phyloP scores from a whole-genome alignment of 1,284 basidiomycete genomes.

The Serendipita sp. region DNA sequence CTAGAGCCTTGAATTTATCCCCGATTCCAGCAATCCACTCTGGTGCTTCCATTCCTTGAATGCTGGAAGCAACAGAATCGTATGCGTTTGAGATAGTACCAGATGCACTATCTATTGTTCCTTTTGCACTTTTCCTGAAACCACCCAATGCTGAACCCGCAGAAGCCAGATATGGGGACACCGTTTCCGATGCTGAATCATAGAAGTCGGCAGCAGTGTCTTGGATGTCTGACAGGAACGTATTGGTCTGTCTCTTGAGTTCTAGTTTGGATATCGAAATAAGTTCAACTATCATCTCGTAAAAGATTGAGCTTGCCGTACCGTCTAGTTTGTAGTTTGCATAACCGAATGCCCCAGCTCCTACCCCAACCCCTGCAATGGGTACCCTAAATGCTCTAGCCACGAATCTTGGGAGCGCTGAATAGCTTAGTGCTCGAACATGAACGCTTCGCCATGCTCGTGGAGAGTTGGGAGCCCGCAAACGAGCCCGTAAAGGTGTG shows the following conservation, averaged over 20 bases:
- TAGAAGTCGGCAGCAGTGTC: conserved; percentile 54
- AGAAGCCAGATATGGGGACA: conserved; percentile 9
- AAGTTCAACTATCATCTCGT: neutral
- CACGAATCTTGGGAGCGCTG: conserved; percentile 69
- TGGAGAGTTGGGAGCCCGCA: neutral
- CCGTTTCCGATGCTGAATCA: conserved; percentile 44
- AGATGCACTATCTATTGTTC: conserved; percentile 4
- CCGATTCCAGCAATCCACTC: conserved; percentile 10
- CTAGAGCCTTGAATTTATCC: neutral
- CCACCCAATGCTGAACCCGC: conserved; percentile 8
- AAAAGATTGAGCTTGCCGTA: conserved; percentile 23
- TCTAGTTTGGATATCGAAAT: conserved; percentile 28
- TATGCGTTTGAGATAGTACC: neutral
- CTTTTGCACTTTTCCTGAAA: neutral
- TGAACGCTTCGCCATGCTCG: conserved; percentile 29
- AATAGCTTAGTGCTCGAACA: conserved; percentile 65
- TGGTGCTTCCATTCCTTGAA: conserved; percentile 7
- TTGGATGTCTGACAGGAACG: conserved; percentile 49
- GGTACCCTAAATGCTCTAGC: conserved; percentile 74
- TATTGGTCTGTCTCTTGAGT: conserved; percentile 49
- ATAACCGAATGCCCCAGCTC: conserved; percentile 81
- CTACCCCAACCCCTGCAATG: conserved; percentile 70
- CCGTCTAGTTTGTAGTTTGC: conserved; percentile 91
- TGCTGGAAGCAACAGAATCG: neutral
- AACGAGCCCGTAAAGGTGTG: neutral